Percentiles rank a stretch among this genome's conserved stretches.
phyloP scores from a whole-genome alignment of 164 flowering plant genomes.

The Santalum album region DNA sequence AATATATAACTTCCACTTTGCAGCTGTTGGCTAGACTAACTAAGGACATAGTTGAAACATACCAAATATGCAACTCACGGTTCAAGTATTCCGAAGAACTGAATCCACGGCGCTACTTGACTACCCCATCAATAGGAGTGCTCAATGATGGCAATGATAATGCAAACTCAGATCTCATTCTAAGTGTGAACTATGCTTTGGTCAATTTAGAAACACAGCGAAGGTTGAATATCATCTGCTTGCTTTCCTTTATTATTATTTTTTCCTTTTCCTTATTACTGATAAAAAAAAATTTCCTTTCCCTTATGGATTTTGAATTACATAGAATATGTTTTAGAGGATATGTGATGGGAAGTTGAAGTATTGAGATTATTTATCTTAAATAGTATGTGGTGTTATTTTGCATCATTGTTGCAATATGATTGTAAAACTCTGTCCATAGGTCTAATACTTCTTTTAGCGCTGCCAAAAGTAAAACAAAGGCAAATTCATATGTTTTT shows the following conservation, averaged over 20 bases:
- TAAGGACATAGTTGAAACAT: constrained; percentile 85
- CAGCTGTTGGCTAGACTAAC: constrained; percentile 79
- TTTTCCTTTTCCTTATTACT: neutral
- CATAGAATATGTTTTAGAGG: neutral
- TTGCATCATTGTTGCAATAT: too few relatives aligned
- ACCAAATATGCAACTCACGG: constrained; percentile 71
- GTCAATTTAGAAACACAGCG: constrained; percentile 41
- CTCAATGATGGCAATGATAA: constrained; percentile 94
- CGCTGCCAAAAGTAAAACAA: too few relatives aligned
- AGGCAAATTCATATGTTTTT: too few relatives aligned
- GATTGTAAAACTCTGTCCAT: too few relatives aligned
- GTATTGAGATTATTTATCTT: too few relatives aligned
- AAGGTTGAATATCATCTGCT: constrained; percentile 39
- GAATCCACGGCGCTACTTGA: constrained; percentile 78
- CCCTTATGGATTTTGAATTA: neutral
- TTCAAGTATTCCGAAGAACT: constrained; percentile 74
- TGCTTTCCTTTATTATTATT: neutral
- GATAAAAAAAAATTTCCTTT: too few relatives aligned
- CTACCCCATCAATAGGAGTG: constrained; percentile 82
- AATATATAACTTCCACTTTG: constrained; percentile 18
- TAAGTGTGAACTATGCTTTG: constrained; percentile 60
- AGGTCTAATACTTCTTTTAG: too few relatives aligned
- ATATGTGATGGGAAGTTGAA: neutral
- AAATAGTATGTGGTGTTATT: too few relatives aligned
- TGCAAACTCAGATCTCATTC: constrained; percentile 87